Evolutionary conservation across 2,329 filamentous ascomycete species (phyloP).

Genomic region (Bipolaris zeicola): DNA sequence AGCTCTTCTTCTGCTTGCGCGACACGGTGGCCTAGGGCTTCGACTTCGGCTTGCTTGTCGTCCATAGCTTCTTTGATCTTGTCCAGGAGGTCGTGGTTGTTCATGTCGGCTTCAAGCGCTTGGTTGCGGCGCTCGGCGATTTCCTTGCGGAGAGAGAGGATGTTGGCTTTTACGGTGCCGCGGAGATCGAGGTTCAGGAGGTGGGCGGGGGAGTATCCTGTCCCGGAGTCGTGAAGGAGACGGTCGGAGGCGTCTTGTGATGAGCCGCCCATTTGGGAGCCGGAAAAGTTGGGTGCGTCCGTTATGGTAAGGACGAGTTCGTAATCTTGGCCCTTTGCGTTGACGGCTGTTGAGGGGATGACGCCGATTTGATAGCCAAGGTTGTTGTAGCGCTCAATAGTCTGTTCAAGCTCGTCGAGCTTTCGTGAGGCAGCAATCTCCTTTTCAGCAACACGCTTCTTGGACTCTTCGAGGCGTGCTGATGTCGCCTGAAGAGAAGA

Average conservation of each 20-base stretch:
- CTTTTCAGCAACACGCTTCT: constrained; percentile 80
- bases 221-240: constrained; percentile 78
- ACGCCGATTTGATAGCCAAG: constrained; percentile 91
- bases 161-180: constrained; percentile 77
- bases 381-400: constrained; percentile 91
- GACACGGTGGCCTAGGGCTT: constrained; percentile 86
- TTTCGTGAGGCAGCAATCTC: constrained; percentile 85
- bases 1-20: constrained; percentile 91
- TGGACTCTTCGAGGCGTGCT: constrained; percentile 80
- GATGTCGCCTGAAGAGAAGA: constrained; percentile 80
- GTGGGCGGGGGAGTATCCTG: constrained; percentile 87
- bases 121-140: constrained; percentile 85
- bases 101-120: constrained; percentile 88
- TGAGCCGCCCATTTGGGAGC: constrained; percentile 56
- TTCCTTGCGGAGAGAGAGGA: constrained; percentile 81
- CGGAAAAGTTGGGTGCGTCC: constrained; percentile 73
- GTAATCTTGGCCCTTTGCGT: constrained; percentile 83
- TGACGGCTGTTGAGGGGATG: constrained; percentile 81
- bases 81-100: constrained; percentile 90
- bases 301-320: constrained; percentile 85
- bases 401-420: constrained; percentile 88
- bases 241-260: constrained; percentile 65
- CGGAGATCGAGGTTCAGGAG: constrained; percentile 88
- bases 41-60: constrained; percentile 91
- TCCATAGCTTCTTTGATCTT: constrained; percentile 96